These are phyloP conservation scores for Dioscorea zingiberensis DNA, from an alignment of 106 monocot species.

Conservation along the genomic window DNA sequence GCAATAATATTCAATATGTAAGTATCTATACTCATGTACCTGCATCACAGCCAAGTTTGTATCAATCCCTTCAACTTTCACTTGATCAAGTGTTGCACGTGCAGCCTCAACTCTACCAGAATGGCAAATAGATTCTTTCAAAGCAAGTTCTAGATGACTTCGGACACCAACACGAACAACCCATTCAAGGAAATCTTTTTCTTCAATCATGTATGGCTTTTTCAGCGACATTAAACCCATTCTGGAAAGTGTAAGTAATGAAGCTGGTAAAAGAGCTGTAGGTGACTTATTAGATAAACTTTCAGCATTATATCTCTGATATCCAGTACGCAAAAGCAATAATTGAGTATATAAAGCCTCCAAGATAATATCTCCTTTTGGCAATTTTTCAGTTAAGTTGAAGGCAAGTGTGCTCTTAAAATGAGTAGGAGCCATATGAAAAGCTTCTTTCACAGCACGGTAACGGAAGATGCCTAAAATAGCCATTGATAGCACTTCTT, in stretches of 20 bases:
- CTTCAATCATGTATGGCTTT: slow-evolving; percentile 28
- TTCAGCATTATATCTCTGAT: slow-evolving; percentile 4
- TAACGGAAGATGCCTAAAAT: slow-evolving; percentile 67
- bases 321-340: slow-evolving; percentile 28
- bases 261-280: slow-evolving; percentile 34
- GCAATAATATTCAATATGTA: background rate
- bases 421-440: slow-evolving; percentile 62
- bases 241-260: slow-evolving; percentile 44
- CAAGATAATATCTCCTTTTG: slow-evolving; percentile 91
- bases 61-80: slow-evolving; percentile 87
- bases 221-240: slow-evolving; percentile 47
- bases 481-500: slow-evolving; percentile 73
- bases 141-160: slow-evolving; percentile 57
- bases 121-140: slow-evolving; percentile 56
- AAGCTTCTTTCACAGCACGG: slow-evolving; percentile 77
- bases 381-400: slow-evolving; percentile 83
- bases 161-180: slow-evolving; percentile 42
- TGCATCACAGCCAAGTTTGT: slow-evolving; percentile 81
- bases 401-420: slow-evolving; percentile 73
- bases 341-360: slow-evolving; percentile 68
- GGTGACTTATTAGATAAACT: slow-evolving; percentile 7
- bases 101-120: slow-evolving; percentile 72
- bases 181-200: slow-evolving; percentile 17
- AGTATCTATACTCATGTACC: slow-evolving; percentile 26
- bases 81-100: slow-evolving; percentile 74